Conservation (phyloP, 441 rosid genomes). For the Pelargonium fulgidum region DNA sequence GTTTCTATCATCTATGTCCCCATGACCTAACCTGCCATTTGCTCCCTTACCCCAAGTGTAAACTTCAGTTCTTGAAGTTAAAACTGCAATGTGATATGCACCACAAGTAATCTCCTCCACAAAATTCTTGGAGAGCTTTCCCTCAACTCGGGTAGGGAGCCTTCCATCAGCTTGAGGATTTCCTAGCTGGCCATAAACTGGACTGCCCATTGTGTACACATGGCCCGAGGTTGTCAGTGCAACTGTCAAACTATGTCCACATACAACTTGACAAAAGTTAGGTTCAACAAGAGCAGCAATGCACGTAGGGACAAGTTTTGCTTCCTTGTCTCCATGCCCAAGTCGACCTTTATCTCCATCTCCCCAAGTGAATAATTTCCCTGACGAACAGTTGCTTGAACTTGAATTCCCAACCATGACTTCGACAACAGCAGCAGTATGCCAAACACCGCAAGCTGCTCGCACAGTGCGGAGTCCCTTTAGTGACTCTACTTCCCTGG, state of each 20-base stretch:
- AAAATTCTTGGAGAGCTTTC: conserved; percentile 72
- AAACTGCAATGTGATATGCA: conserved; percentile 87
- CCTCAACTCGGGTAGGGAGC: conserved; percentile 74
- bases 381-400: conserved; percentile 83
- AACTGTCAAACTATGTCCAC: conserved; percentile 86
- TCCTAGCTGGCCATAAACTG: conserved; percentile 94
- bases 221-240: conserved; percentile 83
- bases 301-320: conserved; percentile 85
- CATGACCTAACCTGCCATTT: conserved; percentile 93
- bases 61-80: conserved; percentile 90
- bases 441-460: conserved; percentile 98
- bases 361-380: conserved; percentile 95
- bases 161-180: conserved; percentile 82
- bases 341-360: conserved; percentile 94
- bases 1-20: conserved; percentile 81
- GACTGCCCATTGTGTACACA: conserved; percentile 88
- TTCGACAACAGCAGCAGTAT: conserved; percentile 94
- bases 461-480: conserved; percentile 88
- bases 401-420: conserved; percentile 88
- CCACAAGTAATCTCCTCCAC: conserved; percentile 94
- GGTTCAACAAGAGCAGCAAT: conserved; percentile 97
- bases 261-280: conserved; percentile 83
- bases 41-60: conserved; percentile 98
- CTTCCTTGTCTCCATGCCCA: conserved; percentile 90
- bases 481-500: conserved; percentile 91